Evolutionary conservation across 148 eudicot genomes (phyloP), one percentile per base, ranked within the genome.

Genomic region (Vaccinium darrowii): DNA sequence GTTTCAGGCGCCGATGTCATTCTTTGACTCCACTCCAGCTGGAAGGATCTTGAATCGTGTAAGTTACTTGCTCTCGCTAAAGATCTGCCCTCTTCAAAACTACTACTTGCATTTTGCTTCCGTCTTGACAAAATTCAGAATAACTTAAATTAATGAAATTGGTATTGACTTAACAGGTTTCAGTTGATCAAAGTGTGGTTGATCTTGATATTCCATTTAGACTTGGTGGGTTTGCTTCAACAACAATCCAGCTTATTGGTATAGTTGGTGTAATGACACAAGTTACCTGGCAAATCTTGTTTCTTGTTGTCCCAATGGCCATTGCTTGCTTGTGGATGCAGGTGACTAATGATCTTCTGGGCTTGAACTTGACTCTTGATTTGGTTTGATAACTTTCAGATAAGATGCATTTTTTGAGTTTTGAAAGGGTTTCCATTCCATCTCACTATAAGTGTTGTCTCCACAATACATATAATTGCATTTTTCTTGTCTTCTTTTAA

Each of bases 1-100:
- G 73, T 96, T 96, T 79, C 92, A 94, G 82, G 98, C 99, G 80
- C 99, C 99, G 62, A 96, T 96, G 97, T 96, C 99, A n/a, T 96
- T 96, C 94, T 96, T 92, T 84, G 99, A 96, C 92, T 96, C 99
- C 54, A 96, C 99, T 79, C 99, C 99, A 78, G 92, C 97, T 69
- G 99, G 99, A 69, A 90, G 99, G 86, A 96, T 96, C 84, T 90
- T 96, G 86, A 96, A 93, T 87, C 97, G 99, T 14, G 99, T 96
- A 92, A 88, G 95, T 84, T 50, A 43, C 69, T 81, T 79, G 47
- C 65, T 87, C 63, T 77, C 9, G 23, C 82, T 74, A 52, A 78
- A 74, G 80, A 78, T 49, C 51, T 80, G 53, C 54, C 62, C 21
- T 19, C 81, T 79, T 60, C 49, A 67, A 36, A 36, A 52, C 43